A percentile compares a stretch with the other conserved stretches of the same genome.
These are phyloP conservation scores for Diaporthe australafricana DNA, from an alignment of 2,329 filamentous ascomycete species.

Conservation along the genomic window DNA sequence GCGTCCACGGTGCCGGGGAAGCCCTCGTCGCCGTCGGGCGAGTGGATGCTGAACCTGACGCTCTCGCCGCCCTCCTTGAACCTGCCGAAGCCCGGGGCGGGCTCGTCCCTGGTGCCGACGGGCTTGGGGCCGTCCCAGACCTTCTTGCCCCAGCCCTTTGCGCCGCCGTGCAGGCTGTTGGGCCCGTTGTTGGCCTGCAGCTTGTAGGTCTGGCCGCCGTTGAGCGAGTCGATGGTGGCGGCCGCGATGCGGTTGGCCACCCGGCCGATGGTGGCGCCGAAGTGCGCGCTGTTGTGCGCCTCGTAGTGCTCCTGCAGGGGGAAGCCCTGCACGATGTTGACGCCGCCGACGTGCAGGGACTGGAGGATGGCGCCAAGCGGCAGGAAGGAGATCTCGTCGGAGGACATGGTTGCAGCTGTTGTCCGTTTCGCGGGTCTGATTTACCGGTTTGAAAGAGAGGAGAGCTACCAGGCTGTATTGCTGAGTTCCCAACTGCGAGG, in stretches of 20 bases:
- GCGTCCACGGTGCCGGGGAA: constrained; percentile 88
- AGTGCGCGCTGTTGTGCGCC: constrained; percentile 81
- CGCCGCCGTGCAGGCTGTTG: constrained; percentile 81
- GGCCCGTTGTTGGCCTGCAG: constrained; percentile 81
- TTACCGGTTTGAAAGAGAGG: neutral
- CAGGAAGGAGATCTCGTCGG: constrained; percentile 72
- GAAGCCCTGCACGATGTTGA: constrained; percentile 92
- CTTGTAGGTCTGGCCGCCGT: constrained; percentile 73
- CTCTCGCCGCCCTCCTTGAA: constrained; percentile 69
- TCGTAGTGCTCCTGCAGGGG: constrained; percentile 80
- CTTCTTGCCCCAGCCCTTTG: constrained; percentile 83
- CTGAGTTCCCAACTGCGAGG: neutral
- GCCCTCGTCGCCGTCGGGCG: constrained; percentile 86
- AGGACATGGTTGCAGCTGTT: constrained; percentile 46
- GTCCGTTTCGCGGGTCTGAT: neutral
- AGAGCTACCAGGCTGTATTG: neutral
- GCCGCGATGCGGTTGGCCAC: constrained; percentile 83
- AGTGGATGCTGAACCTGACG: constrained; percentile 73
- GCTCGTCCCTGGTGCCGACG: constrained; percentile 60
- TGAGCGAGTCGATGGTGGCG: constrained; percentile 78
- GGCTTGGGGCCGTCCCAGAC: constrained; percentile 79
- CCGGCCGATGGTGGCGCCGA: constrained; percentile 93
- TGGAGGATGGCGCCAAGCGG: constrained; percentile 85
- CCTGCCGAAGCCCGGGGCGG: constrained; percentile 45
- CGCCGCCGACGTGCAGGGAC: constrained; percentile 79